A percentile compares a stretch with the other conserved stretches of the same genome.
Evolutionary conservation across 352 stramenopile genomes (phyloP).

Genomic region (Phytophthora pseudosyringae): DNA sequence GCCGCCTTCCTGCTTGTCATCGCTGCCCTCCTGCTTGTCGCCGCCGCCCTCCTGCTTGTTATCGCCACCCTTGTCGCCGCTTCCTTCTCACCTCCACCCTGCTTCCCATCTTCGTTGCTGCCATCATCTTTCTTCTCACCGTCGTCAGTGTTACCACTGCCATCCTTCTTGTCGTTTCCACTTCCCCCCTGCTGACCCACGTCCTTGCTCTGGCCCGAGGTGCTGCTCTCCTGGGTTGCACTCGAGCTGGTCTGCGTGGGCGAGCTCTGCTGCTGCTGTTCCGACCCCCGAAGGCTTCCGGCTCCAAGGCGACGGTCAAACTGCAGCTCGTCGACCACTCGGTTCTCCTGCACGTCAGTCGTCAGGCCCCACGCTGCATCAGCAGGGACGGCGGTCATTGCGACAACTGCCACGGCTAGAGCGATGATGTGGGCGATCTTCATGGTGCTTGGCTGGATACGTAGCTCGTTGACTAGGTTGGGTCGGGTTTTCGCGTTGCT

Average conservation of each 20-base stretch:
- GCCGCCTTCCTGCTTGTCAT: not conserved
- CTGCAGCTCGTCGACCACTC: constrained; percentile 1
- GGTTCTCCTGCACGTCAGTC: constrained; percentile 2
- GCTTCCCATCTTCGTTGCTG: constrained; percentile 6
- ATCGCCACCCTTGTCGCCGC: not conserved
- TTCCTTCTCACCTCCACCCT: not conserved
- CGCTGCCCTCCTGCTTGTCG: not conserved
- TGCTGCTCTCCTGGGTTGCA: constrained; percentile 14
- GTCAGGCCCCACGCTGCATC: constrained; percentile 17
- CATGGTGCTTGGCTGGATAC: constrained; percentile 24
- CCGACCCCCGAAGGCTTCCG: constrained; percentile 24
- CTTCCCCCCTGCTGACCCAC: not conserved
- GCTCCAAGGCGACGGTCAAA: constrained; percentile 20
- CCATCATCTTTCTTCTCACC: constrained; percentile 12
- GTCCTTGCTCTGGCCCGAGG: constrained; percentile 4
- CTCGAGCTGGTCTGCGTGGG: not conserved
- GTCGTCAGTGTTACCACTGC: constrained; percentile 9
- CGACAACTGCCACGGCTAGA: constrained; percentile 23
- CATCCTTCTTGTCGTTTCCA: not conserved
- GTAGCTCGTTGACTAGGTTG: not conserved
- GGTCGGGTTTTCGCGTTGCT: not conserved
- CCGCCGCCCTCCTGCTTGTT: constrained; percentile 8
- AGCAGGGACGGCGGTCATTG: constrained; percentile 11
- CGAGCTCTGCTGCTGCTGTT: constrained; percentile 23
- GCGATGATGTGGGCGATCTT: constrained; percentile 38